These are phyloP conservation scores for Paramarasmius palmivorus DNA, from an alignment of 1,284 basidiomycete species.

Conservation along the genomic window DNA sequence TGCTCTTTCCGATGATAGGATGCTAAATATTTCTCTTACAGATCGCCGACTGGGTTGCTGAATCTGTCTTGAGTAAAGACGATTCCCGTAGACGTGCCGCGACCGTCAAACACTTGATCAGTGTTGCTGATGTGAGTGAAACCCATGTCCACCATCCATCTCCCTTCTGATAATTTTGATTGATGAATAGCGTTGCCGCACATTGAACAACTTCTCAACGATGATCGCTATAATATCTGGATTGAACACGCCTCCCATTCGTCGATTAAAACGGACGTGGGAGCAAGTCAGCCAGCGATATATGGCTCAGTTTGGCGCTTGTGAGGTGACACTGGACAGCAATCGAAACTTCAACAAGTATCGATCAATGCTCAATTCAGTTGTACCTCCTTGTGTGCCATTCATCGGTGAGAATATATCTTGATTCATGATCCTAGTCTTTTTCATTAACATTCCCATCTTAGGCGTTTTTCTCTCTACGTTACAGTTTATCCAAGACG, in stretches of 20 bases:
- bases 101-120: constrained; percentile 90
- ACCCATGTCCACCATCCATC: constrained; percentile 6
- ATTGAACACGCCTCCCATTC: constrained; percentile 92
- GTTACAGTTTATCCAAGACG: constrained; percentile 97
- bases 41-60: constrained; percentile 95
- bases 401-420: constrained; percentile 77
- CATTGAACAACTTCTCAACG: constrained; percentile 92
- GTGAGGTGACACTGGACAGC: constrained; percentile 85
- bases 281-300: constrained; percentile 79
- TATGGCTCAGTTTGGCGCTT: constrained; percentile 65
- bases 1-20: background rate
- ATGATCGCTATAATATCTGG: constrained; percentile 97
- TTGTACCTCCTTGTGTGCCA: constrained; percentile 94
- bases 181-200: constrained; percentile 77
- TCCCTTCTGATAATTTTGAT: constrained; percentile 8
- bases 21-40: constrained; percentile 26
- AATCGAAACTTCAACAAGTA: constrained; percentile 95
- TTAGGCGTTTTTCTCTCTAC: constrained; percentile 94
- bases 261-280: constrained; percentile 94
- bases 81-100: constrained; percentile 84
- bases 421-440: background rate
- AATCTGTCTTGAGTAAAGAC: constrained; percentile 82
- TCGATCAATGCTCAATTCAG: constrained; percentile 80
- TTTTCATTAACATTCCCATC: constrained; percentile 8
- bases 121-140: constrained; percentile 84